Evolutionary conservation across 2,329 filamentous ascomycete species (phyloP).

Genomic region (Teratosphaeriaceae sp.): DNA sequence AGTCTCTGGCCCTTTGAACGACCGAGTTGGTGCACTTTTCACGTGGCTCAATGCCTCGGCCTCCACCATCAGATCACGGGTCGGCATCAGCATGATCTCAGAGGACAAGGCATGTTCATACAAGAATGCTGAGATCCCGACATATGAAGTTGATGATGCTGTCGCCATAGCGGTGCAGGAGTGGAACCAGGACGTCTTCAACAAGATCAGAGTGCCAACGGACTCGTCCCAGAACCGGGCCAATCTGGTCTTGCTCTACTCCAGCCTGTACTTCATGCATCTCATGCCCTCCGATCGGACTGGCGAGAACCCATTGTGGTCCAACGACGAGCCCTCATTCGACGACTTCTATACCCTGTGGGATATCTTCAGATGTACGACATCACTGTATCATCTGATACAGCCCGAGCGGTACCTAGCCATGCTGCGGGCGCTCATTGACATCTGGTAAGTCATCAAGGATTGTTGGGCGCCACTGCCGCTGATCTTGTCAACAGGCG

Average conservation of each 20-base stretch:
- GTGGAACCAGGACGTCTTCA: constrained; percentile 59
- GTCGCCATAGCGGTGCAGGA: constrained; percentile 36
- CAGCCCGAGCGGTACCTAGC: constrained; percentile 58
- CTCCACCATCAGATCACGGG: constrained; percentile 42
- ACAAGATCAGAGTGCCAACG: constrained; percentile 53
- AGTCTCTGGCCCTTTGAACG: constrained; percentile 26
- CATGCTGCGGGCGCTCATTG: constrained; percentile 59
- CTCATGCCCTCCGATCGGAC: constrained; percentile 64
- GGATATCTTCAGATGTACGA: constrained; percentile 59
- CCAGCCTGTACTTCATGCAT: constrained; percentile 63
- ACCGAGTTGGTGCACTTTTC: constrained; percentile 48
- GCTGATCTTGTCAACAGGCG: no score
- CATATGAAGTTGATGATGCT: constrained; percentile 22
- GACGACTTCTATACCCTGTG: constrained; percentile 67
- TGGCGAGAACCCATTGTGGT: constrained; percentile 63
- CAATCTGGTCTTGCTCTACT: constrained; percentile 58
- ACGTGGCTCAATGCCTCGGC: constrained; percentile 34
- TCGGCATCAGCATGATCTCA: constrained; percentile 65
- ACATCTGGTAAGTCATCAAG: constrained; percentile 54
- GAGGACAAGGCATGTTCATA: constrained; percentile 52
- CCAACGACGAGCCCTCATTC: constrained; percentile 60
- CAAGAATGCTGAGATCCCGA: constrained; percentile 51
- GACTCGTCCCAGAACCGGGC: constrained; percentile 44
- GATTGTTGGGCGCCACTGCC: no score
- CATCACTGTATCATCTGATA: constrained; percentile 58